These are phyloP conservation scores for Podospora sp. DNA, from an alignment of 495 filamentous ascomycete species.

Conservation along the genomic window DNA sequence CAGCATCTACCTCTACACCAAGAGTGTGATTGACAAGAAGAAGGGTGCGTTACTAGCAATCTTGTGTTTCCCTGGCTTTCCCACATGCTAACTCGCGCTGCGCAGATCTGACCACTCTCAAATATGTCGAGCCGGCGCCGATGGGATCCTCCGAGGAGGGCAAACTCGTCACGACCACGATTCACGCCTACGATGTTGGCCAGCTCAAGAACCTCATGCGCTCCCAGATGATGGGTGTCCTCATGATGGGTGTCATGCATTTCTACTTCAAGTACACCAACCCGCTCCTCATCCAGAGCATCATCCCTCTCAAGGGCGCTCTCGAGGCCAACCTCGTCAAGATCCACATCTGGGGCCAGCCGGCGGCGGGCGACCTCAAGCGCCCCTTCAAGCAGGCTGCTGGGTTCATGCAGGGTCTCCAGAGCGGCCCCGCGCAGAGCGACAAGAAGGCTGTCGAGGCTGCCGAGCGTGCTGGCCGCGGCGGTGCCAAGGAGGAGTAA, in stretches of 20 bases:
- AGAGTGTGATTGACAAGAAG: constrained; percentile 84
- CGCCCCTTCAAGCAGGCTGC: constrained; percentile 87
- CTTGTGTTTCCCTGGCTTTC: background rate
- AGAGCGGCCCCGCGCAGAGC: constrained; percentile 74
- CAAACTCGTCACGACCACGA: constrained; percentile 92
- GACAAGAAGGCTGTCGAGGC: constrained; percentile 95
- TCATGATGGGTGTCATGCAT: constrained; percentile 99
- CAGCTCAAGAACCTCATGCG: constrained; percentile 84
- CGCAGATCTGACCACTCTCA: constrained; percentile 94
- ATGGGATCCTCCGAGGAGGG: constrained; percentile 91
- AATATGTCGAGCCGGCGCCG: constrained; percentile 93
- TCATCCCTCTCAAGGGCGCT: constrained; percentile 94
- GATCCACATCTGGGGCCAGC: constrained; percentile 88
- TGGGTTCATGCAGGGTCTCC: constrained; percentile 75
- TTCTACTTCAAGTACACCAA: constrained; percentile 99
- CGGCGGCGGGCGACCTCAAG: constrained; percentile 90
- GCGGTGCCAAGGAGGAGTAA: constrained; percentile 92
- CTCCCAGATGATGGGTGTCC: constrained; percentile 89
- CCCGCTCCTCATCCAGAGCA: constrained; percentile 96
- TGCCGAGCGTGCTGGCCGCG: constrained; percentile 82
- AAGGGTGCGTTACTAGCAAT: constrained; percentile 68
- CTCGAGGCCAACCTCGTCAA: constrained; percentile 93
- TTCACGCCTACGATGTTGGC: constrained; percentile 85
- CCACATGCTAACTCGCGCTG: background rate
- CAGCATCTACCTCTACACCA: constrained; percentile 79